Evolutionary conservation across 164 flowering plant genomes (phyloP).

Genomic region (Platanus orientalis): DNA sequence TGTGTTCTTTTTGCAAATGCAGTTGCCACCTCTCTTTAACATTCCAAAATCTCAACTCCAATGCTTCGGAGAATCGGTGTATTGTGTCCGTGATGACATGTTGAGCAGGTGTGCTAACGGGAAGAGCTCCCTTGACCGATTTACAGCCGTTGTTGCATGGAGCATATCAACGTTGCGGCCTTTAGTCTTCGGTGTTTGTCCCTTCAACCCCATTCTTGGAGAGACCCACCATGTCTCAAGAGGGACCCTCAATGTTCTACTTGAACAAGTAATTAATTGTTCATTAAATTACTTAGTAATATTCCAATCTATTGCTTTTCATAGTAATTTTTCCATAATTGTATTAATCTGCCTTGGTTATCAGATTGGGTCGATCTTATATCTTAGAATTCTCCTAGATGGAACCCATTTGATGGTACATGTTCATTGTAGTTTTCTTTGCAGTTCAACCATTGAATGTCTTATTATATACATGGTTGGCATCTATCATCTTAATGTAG

Average conservation of each 20-base stretch:
- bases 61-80: constrained; percentile 69
- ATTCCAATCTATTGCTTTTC: too few relatives aligned
- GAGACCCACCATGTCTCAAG: constrained; percentile 91
- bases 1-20: too few relatives aligned
- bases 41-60: constrained; percentile 90
- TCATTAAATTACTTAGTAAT: background rate
- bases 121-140: constrained; percentile 42
- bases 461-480: too few relatives aligned
- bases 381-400: too few relatives aligned
- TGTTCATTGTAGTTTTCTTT: too few relatives aligned
- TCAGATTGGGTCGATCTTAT: too few relatives aligned
- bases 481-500: too few relatives aligned
- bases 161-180: constrained; percentile 68
- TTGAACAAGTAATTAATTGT: constrained; percentile 67
- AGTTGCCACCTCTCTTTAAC: constrained; percentile 81
- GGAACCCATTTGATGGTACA: too few relatives aligned
- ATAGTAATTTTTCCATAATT: too few relatives aligned
- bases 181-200: constrained; percentile 58
- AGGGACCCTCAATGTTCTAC: constrained; percentile 61
- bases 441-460: too few relatives aligned
- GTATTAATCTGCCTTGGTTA: too few relatives aligned
- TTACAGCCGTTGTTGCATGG: constrained; percentile 68
- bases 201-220: constrained; percentile 84
- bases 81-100: constrained; percentile 43
- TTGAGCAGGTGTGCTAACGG: constrained; percentile 44